Conservation (phyloP, 305 asterid species). For the Lippia alba region DNA sequence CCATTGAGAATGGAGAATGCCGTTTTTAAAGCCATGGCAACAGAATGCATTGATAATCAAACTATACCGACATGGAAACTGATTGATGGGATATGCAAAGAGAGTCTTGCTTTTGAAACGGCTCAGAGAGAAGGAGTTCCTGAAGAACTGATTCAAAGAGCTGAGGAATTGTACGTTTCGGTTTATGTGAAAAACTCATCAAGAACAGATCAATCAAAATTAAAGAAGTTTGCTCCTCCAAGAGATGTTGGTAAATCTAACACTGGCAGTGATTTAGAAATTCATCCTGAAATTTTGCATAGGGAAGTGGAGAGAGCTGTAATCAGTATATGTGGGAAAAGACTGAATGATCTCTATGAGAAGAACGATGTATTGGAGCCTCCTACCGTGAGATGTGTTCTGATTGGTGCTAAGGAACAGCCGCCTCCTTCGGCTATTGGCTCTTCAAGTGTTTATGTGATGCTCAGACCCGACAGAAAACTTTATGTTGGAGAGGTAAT, state of each 20-base stretch:
- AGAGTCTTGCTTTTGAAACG: slow-evolving; percentile 96
- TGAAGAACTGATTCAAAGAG: slow-evolving; percentile 64
- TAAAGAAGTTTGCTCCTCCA: slow-evolving; percentile 31
- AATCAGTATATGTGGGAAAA: slow-evolving; percentile 50
- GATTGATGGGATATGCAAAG: slow-evolving; percentile 81
- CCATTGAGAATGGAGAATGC: slow-evolving; percentile 59
- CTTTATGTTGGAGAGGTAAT: slow-evolving; percentile 89
- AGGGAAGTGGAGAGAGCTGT: slow-evolving; percentile 66
- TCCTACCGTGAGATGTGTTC: slow-evolving; percentile 51
- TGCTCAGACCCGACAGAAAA: slow-evolving; percentile 76
- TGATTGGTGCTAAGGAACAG: slow-evolving; percentile 76
- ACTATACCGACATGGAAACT: slow-evolving; percentile 85
- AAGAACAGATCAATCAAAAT: slow-evolving; percentile 28
- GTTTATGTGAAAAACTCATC: slow-evolving; percentile 50
- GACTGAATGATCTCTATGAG: slow-evolving; percentile 45
- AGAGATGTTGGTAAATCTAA: slow-evolving; percentile 28
- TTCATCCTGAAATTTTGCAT: slow-evolving; percentile 32
- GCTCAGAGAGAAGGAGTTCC: slow-evolving; percentile 95
- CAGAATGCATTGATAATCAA: slow-evolving; percentile 59
- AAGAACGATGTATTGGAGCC: slow-evolving; percentile 41
- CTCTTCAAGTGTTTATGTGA: slow-evolving; percentile 80
- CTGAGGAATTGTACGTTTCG: slow-evolving; percentile 70
- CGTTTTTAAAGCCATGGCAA: slow-evolving; percentile 87
- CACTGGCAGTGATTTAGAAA: slow-evolving; percentile 28
- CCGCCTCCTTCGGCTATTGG: slow-evolving; percentile 96